Evolutionary conservation across 2,329 filamentous ascomycete genomes (phyloP).

Genomic region (Penicillium hesseltinei): DNA sequence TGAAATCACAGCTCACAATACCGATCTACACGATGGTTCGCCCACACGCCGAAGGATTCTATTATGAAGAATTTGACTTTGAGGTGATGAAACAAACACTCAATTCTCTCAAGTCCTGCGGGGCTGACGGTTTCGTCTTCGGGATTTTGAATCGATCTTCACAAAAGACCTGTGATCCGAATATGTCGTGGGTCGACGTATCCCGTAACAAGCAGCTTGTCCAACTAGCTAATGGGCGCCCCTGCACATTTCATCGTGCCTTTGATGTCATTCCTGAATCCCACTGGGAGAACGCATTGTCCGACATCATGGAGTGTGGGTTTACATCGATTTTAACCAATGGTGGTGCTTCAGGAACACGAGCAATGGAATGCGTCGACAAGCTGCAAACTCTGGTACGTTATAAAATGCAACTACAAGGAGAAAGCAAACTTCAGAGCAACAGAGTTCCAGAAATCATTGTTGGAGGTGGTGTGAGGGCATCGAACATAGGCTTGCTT

Average conservation of each 20-base stretch:
- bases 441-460: slow-evolving; percentile 43
- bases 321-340: slow-evolving; percentile 52
- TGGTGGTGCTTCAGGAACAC: slow-evolving; percentile 38
- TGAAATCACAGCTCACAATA: slow-evolving; percentile 30
- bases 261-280: slow-evolving; percentile 46
- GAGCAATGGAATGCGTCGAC: slow-evolving; percentile 37
- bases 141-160: slow-evolving; percentile 42
- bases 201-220: slow-evolving; percentile 45
- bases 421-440: too few species aligned
- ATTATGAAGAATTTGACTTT: slow-evolving; percentile 45
- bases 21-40: slow-evolving; percentile 56
- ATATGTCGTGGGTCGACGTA: slow-evolving; percentile 38
- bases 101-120: slow-evolving; percentile 30
- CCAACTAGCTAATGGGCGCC: slow-evolving; percentile 38
- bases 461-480: slow-evolving; percentile 52
- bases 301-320: slow-evolving; percentile 43
- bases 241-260: slow-evolving; percentile 57
- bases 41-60: slow-evolving; percentile 48
- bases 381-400: slow-evolving; percentile 31
- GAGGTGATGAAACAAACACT: slow-evolving; percentile 46
- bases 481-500: slow-evolving; percentile 43
- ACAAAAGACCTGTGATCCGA: not conserved
- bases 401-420: not conserved
- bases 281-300: slow-evolving; percentile 25
- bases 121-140: slow-evolving; percentile 53